Base-by-base conservation (phyloP, 306 rosid species). In the Clitoria ternatea region DNA sequence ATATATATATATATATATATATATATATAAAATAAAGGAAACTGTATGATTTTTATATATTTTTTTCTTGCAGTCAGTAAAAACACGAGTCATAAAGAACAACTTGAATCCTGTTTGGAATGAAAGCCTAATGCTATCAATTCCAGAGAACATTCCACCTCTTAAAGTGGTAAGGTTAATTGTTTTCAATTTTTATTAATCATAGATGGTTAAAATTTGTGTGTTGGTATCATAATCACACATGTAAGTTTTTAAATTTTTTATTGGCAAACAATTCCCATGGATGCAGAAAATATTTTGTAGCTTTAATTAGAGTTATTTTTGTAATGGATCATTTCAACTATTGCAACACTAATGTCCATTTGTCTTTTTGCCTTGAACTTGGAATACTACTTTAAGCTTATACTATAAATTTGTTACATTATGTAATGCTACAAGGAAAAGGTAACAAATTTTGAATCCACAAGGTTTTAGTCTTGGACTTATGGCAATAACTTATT, bases 101-200 rank as follows among this genome's bases (percentile, higher is more conserved):
- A 94, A 78, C 73, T 79, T 94, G 32, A 94, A 94, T 77, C 98
- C 98, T 39, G 89, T 94, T 2, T 94, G 98, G 97, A 94, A 90
- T 69, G 92, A 94, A 71, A 89, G 94, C 81, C 76, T 94, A 52
- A 90, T 94, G 97, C 61, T 94, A 48, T 94, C 98, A 30, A 94
- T 94, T 80, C 98, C 98, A 13, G 92, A 94, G 3, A 42, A 83
- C 52, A 76, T 85, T 80, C 98, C 98, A 81, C 94, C 96, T 45
- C 82, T 94, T 59, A 87, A 87, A 87, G 92, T 90, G 92, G 98
- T 94, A 84, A 75, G 90, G 72, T 54, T 14, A 6, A 29, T 36
- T 32, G 26, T 69, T 27, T 9, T 6, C 19, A 57, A 0, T 67
- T 53, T 23, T 4, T 73, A 47, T 73, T 43, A 39, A 42, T 47